Evolutionary conservation across 1,284 basidiomycete species (phyloP).

Genomic region (Leccinum insolens): DNA sequence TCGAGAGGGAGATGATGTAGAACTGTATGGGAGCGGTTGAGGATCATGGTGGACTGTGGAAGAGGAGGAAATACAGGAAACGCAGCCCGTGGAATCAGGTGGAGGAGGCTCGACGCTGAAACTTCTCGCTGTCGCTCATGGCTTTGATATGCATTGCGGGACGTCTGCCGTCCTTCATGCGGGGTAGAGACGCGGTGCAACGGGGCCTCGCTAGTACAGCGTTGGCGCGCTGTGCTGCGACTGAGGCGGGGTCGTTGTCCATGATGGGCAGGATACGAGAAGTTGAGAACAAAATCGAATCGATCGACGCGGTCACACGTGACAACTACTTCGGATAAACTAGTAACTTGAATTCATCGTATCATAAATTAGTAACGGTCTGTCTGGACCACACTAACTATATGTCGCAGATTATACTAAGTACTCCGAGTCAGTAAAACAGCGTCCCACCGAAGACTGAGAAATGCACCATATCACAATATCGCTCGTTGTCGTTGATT

Average conservation of each 20-base stretch:
- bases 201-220: constrained; percentile 84
- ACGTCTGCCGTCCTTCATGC: constrained; percentile 75
- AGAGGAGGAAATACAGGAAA: constrained; percentile 3
- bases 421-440: constrained; percentile 35
- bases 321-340: too few relatives aligned
- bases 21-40: constrained; percentile 24
- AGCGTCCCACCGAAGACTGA: constrained; percentile 27
- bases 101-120: too few relatives aligned
- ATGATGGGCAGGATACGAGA: too few relatives aligned
- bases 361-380: too few relatives aligned
- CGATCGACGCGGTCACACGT: too few relatives aligned
- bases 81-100: neutral
- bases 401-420: constrained; percentile 35
- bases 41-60: constrained; percentile 26
- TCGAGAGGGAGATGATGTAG: constrained; percentile 56
- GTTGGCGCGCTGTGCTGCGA: constrained; percentile 74
- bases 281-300: neutral
- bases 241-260: constrained; percentile 44
- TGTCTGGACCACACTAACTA: constrained; percentile 15
- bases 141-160: too few relatives aligned
- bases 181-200: constrained; percentile 84
- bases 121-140: too few relatives aligned
- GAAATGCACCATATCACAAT: constrained; percentile 33
- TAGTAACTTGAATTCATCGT: too few relatives aligned
- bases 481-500: constrained; percentile 21